Percentiles rank a stretch among this genome's conserved stretches.
phyloP scores from a whole-genome alignment of 495 filamentous ascomycete species.

The Lepraria neglecta region DNA sequence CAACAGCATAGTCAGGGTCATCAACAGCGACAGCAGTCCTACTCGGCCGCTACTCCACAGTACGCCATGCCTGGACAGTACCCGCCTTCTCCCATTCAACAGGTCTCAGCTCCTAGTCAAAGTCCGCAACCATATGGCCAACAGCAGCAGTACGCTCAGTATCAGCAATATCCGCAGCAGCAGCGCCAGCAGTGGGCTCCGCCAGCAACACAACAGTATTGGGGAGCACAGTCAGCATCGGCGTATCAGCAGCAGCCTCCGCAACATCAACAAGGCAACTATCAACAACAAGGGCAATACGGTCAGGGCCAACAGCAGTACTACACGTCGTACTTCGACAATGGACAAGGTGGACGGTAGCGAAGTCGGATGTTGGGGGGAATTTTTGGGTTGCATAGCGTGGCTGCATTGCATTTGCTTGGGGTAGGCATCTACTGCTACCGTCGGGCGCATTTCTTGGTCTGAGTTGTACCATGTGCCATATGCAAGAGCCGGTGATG shows the following conservation, averaged over 20 bases:
- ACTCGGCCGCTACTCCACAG: slow-evolving; percentile 25
- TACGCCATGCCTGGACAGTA: slow-evolving; percentile 26
- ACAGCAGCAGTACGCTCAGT: slow-evolving; percentile 21
- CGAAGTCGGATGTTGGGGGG: background rate
- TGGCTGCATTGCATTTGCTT: slow-evolving; percentile 13
- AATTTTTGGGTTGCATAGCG: slow-evolving; percentile 13
- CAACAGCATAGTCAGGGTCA: slow-evolving; percentile 52
- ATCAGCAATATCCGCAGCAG: slow-evolving; percentile 24
- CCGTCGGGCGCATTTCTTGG: background rate
- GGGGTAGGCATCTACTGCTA: background rate
- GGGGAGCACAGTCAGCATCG: slow-evolving; percentile 18
- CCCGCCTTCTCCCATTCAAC: slow-evolving; percentile 23
- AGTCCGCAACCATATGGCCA: slow-evolving; percentile 21
- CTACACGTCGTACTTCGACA: slow-evolving; percentile 27
- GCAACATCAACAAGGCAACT: slow-evolving; percentile 31
- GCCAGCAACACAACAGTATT: slow-evolving; percentile 21
- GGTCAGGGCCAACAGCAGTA: slow-evolving; percentile 32
- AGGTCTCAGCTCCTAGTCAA: slow-evolving; percentile 3
- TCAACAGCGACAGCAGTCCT: slow-evolving; percentile 40
- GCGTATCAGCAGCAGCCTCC: slow-evolving; percentile 24
- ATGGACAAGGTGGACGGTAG: slow-evolving; percentile 16
- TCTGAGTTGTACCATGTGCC: background rate
- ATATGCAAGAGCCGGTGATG: background rate
- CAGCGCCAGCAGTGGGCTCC: slow-evolving; percentile 25
- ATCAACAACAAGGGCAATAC: slow-evolving; percentile 27